Evolutionary conservation across 129 eudicot genomes (phyloP).

Genomic region (Cynara cardunculus): DNA sequence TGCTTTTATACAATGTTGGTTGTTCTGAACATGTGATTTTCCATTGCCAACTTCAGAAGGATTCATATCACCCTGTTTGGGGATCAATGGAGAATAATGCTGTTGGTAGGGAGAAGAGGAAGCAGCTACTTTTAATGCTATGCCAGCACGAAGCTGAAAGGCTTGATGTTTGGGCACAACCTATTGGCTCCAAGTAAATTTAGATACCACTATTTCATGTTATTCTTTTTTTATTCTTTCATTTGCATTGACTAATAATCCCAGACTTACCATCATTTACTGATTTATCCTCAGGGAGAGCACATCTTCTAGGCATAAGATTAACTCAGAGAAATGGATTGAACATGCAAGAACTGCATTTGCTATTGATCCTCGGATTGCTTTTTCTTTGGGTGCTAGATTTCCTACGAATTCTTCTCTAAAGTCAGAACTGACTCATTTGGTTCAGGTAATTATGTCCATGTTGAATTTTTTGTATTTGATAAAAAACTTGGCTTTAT

Average conservation of each 20-base stretch:
- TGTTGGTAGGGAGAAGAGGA: constrained; percentile 79
- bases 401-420: constrained; percentile 74
- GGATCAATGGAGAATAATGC: constrained; percentile 74
- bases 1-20: constrained; percentile 1
- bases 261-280: constrained; percentile 15
- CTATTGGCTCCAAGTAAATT: constrained; percentile 74
- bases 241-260: constrained; percentile 4
- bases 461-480: not conserved
- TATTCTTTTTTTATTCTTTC: not conserved
- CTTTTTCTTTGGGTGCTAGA: constrained; percentile 80
- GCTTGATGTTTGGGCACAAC: constrained; percentile 99
- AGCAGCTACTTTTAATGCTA: constrained; percentile 85
- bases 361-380: constrained; percentile 90
- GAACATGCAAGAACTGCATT: constrained; percentile 91
- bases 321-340: constrained; percentile 86
- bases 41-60: constrained; percentile 47
- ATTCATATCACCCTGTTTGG: constrained; percentile 91
- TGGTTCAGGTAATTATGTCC: constrained; percentile 62
- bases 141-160: constrained; percentile 97
- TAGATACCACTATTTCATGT: not conserved
- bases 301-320: constrained; percentile 54
- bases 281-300: constrained; percentile 48
- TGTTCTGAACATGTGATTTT: constrained; percentile 18
- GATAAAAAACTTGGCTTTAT: not conserved
- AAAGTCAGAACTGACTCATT: constrained; percentile 70